Percentiles rank a stretch among this genome's conserved stretches.
These are phyloP conservation scores for Salvia rosmarinus DNA, from an alignment of 257 asterid genomes.

Conservation along the genomic window DNA sequence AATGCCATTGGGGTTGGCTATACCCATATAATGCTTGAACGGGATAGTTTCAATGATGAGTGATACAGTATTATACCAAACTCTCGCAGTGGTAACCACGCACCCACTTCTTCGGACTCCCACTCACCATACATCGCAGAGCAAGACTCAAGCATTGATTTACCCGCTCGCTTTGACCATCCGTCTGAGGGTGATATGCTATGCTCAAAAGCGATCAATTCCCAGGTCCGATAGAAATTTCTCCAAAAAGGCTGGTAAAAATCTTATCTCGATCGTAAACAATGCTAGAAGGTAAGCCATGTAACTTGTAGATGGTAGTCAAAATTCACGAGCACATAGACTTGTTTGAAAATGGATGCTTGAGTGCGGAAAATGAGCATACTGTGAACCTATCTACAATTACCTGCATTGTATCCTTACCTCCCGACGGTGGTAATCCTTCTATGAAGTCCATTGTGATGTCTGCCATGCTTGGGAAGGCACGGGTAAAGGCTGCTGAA, in stretches of 20 bases:
- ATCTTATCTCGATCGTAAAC: no score
- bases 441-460: conserved; percentile 1
- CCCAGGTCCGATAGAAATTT: not conserved
- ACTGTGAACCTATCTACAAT: no score
- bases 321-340: not conserved
- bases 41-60: no score
- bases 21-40: no score
- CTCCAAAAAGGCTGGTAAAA: not conserved
- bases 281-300: not conserved
- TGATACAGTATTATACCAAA: no score
- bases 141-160: no score
- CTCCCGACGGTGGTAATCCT: not conserved
- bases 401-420: not conserved
- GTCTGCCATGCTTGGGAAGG: not conserved
- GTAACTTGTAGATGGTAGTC: not conserved
- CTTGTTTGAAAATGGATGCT: no score
- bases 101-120: no score
- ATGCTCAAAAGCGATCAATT: not conserved
- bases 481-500: not conserved
- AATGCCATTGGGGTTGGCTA: no score
- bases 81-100: no score
- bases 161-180: not conserved
- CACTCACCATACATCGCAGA: no score
- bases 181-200: not conserved
- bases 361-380: no score